A percentile compares a stretch with the other conserved stretches of the same genome.
These are phyloP conservation scores for Cyclanthera cordifolia DNA, from an alignment of 306 rosid species.

Conservation along the genomic window DNA sequence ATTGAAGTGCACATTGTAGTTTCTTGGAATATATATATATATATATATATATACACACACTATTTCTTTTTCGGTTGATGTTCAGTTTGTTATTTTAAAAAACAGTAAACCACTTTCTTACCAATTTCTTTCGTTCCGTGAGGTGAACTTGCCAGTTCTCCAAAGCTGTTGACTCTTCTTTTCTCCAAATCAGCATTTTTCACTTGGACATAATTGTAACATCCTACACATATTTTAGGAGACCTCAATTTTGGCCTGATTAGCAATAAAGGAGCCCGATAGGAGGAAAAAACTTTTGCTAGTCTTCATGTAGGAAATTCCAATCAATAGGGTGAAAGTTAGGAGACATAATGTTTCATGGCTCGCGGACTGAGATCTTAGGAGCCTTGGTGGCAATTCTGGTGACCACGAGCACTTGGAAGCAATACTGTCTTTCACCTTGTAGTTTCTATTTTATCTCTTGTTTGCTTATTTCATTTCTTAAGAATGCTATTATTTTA, in stretches of 20 bases:
- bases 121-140: not conserved
- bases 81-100: not conserved
- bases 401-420: not conserved
- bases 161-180: not conserved
- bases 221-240: not conserved
- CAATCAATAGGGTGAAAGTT: not conserved
- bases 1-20: not conserved
- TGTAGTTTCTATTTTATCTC: not conserved
- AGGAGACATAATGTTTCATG: not conserved
- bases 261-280: not conserved
- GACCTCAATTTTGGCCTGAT: not conserved
- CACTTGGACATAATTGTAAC: not conserved
- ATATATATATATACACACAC: too few species aligned
- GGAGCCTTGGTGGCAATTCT: not conserved
- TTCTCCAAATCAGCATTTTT: not conserved
- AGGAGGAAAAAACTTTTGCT: not conserved
- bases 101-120: not conserved
- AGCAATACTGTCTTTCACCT: not conserved
- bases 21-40: not conserved
- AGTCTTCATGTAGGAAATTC: not conserved
- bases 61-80: not conserved
- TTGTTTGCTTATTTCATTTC: not conserved
- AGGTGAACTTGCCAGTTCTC: not conserved
- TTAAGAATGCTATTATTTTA: not conserved
- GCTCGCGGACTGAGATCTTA: not conserved